Conservation (phyloP, 208 protist genomes). For the Trypanosoma mega region DNA sequence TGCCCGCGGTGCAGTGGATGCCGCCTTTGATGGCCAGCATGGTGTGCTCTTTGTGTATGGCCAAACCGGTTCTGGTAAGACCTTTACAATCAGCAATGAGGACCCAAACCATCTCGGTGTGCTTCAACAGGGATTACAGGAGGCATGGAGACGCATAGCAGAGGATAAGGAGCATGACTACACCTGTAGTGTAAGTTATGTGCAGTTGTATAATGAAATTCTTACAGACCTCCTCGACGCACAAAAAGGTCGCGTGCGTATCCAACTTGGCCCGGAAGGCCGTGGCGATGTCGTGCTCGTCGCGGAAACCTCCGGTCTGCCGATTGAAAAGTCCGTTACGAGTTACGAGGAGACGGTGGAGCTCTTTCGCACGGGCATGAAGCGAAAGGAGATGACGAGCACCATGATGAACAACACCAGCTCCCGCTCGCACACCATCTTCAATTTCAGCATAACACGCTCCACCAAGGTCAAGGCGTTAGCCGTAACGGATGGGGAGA, state of each 20-base stretch:
- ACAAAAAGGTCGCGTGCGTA: slow-evolving; percentile 66
- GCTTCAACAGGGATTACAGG: slow-evolving; percentile 72
- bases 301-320: slow-evolving; percentile 48
- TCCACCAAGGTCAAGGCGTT: slow-evolving; percentile 47
- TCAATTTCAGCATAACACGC: slow-evolving; percentile 88
- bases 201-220: slow-evolving; percentile 92
- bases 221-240: slow-evolving; percentile 82
- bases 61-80: slow-evolving; percentile 91
- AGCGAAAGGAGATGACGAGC: slow-evolving; percentile 84
- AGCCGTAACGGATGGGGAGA: slow-evolving; percentile 26
- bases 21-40: slow-evolving; percentile 87
- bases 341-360: slow-evolving; percentile 73
- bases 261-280: slow-evolving; percentile 75
- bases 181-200: slow-evolving; percentile 77
- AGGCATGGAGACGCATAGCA: slow-evolving; percentile 68
- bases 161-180: slow-evolving; percentile 76
- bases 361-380: slow-evolving; percentile 77
- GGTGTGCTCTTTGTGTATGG: slow-evolving; percentile 91
- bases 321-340: slow-evolving; percentile 58
- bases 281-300: slow-evolving; percentile 82
- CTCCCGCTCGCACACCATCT: slow-evolving; percentile 92
- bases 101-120: slow-evolving; percentile 83
- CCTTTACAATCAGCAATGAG: slow-evolving; percentile 90
- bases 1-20: slow-evolving; percentile 76
- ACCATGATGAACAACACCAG: slow-evolving; percentile 92